phyloP scores from a whole-genome alignment of 345 rosid species.

The Pugionium dolabratum region DNA sequence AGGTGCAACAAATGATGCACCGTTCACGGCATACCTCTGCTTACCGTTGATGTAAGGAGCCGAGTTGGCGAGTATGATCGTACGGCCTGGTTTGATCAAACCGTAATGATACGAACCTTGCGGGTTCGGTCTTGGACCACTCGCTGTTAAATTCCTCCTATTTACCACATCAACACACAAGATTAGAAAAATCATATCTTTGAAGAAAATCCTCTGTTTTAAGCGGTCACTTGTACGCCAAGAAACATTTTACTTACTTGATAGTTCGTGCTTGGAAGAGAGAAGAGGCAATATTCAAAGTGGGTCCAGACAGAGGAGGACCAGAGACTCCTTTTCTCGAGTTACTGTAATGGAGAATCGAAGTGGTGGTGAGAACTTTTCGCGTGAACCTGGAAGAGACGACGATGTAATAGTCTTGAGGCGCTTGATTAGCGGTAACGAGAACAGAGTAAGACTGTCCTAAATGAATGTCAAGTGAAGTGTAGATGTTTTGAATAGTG shows the following conservation, averaged over 20 bases:
- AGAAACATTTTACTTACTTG: constrained; percentile 43
- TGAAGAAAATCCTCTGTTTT: constrained; percentile 38
- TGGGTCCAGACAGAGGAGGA: constrained; percentile 76
- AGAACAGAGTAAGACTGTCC: constrained; percentile 93
- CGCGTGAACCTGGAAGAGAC: constrained; percentile 75
- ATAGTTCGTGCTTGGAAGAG: constrained; percentile 86
- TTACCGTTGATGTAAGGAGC: constrained; percentile 82
- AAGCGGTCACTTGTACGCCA: constrained; percentile 4
- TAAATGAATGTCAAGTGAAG: constrained; percentile 76
- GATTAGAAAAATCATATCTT: constrained; percentile 18
- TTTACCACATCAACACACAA: constrained; percentile 16
- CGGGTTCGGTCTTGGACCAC: constrained; percentile 96
- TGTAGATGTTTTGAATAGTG: constrained; percentile 67
- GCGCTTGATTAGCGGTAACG: constrained; percentile 76
- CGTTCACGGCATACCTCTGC: constrained; percentile 78
- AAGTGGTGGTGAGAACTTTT: constrained; percentile 68
- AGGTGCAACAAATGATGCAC: constrained; percentile 66
- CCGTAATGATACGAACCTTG: constrained; percentile 99
- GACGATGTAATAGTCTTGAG: constrained; percentile 75
- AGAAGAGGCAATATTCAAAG: constrained; percentile 62
- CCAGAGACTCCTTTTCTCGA: constrained; percentile 70
- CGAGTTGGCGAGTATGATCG: constrained; percentile 65
- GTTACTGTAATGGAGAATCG: constrained; percentile 85
- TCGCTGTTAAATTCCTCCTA: constrained; percentile 91
- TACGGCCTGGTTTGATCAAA: constrained; percentile 69